Conservation (phyloP, 805 yeast genomes). For the Lipomyces sp. region DNA sequence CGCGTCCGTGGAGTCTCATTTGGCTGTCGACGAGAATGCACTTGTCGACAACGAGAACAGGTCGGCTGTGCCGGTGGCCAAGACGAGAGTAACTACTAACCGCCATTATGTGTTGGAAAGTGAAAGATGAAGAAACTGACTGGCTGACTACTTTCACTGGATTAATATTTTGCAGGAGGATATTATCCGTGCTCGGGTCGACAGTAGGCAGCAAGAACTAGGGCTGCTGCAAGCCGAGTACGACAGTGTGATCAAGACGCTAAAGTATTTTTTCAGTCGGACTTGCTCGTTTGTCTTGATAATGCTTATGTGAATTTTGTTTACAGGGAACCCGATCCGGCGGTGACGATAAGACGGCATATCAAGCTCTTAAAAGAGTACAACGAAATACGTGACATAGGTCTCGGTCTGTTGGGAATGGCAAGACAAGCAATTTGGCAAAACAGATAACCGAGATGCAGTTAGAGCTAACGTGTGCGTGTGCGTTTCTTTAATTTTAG, state of each 20-base stretch:
- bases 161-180: too few relatives aligned
- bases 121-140: too few relatives aligned
- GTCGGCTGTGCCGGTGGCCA: too few relatives aligned
- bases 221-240: conserved; percentile 17
- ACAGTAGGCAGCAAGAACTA: conserved; percentile 13
- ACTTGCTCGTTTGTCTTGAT: not conserved
- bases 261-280: conserved; percentile 11
- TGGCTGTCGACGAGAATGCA: too few relatives aligned
- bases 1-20: too few relatives aligned
- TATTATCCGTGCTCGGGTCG: conserved; percentile 17
- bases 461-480: conserved; percentile 2
- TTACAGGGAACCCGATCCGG: conserved; percentile 40
- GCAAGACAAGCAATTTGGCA: conserved; percentile 38
- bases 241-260: conserved; percentile 10
- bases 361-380: conserved; percentile 53
- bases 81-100: too few relatives aligned
- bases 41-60: too few relatives aligned
- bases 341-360: conserved; percentile 49
- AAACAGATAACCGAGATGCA: not conserved
- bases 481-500: too few relatives aligned
- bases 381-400: conserved; percentile 62
- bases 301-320: not conserved
- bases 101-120: too few relatives aligned
- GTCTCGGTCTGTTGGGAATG: conserved; percentile 53
- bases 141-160: too few relatives aligned